A percentile compares a stretch with the other conserved stretches of the same genome.
phyloP scores from a whole-genome alignment of 805 yeast species.

The Brettanomyces sp. region DNA sequence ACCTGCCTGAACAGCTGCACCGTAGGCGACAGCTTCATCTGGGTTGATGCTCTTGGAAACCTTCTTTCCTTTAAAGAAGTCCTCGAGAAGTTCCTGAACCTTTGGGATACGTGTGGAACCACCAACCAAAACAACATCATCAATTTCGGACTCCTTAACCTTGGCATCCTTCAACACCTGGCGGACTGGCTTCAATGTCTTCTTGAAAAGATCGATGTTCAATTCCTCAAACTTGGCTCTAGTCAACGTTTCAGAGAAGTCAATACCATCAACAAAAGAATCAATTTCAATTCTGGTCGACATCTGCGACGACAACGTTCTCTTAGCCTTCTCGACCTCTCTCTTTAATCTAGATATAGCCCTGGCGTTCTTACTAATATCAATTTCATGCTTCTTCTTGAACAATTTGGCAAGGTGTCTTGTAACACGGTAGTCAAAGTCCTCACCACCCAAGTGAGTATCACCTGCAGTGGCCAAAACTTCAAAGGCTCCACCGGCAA shows the following conservation, averaged over 20 bases:
- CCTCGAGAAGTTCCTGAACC: conserved; percentile 87
- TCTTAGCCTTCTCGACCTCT: conserved; percentile 97
- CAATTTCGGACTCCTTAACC: conserved; percentile 74
- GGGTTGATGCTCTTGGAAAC: conserved; percentile 97
- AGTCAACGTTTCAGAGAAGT: conserved; percentile 88
- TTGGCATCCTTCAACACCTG: conserved; percentile 92
- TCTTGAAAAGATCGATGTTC: conserved; percentile 86
- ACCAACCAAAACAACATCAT: conserved; percentile 95
- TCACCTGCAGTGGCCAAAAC: conserved; percentile 94
- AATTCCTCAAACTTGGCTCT: conserved; percentile 98
- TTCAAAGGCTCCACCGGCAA: conserved; percentile 88
- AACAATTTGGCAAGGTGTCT: conserved; percentile 78
- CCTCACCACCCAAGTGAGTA: conserved; percentile 97
- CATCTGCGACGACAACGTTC: conserved; percentile 91
- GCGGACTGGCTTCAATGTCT: conserved; percentile 92
- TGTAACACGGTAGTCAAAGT: conserved; percentile 83
- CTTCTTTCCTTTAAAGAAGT: conserved; percentile 88
- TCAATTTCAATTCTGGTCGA: conserved; percentile 95
- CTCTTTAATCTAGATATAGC: conserved; percentile 91
- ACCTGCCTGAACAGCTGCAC: conserved; percentile 99
- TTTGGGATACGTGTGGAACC: conserved; percentile 99
- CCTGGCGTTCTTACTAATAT: conserved; percentile 70
- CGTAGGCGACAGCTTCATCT: conserved; percentile 98
- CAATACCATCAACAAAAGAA: conserved; percentile 89
- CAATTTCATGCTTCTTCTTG: conserved; percentile 88